These are phyloP conservation scores for Capronia americana DNA, from an alignment of 2,329 filamentous ascomycete species.

Conservation along the genomic window DNA sequence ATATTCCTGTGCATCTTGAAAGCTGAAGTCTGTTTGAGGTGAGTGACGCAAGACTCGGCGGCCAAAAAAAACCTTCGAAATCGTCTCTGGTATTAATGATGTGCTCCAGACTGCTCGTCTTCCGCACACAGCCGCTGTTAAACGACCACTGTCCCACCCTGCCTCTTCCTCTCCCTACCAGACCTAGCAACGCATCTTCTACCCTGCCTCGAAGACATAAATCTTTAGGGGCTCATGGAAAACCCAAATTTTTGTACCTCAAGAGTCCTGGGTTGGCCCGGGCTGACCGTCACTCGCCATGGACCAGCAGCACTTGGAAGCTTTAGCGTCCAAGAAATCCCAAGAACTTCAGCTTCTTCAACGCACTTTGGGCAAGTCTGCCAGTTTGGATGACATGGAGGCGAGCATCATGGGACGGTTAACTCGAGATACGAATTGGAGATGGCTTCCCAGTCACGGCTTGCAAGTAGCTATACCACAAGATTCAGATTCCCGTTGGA, in stretches of 20 bases:
- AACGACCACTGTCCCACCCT: not conserved
- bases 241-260: not conserved
- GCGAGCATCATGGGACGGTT: not conserved
- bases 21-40: not conserved
- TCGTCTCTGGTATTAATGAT: not conserved
- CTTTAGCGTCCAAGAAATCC: not conserved
- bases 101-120: not conserved
- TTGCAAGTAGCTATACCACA: conserved; percentile 15
- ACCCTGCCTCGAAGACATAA: not conserved
- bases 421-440: conserved; percentile 5
- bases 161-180: not conserved
- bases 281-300: not conserved
- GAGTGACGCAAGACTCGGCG: not conserved
- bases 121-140: not conserved
- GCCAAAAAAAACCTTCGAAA: not conserved
- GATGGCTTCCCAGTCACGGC: conserved; percentile 8
- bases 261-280: not conserved
- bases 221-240: not conserved
- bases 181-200: not conserved
- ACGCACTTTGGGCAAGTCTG: not conserved
- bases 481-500: not conserved
- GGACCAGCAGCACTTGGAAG: not conserved
- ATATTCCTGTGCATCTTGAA: not conserved
- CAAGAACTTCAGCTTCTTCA: conserved; percentile 1
- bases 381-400: not conserved